Evolutionary conservation across 176 grass and related monocot species (phyloP).

Genomic region (Avena eriantha): DNA sequence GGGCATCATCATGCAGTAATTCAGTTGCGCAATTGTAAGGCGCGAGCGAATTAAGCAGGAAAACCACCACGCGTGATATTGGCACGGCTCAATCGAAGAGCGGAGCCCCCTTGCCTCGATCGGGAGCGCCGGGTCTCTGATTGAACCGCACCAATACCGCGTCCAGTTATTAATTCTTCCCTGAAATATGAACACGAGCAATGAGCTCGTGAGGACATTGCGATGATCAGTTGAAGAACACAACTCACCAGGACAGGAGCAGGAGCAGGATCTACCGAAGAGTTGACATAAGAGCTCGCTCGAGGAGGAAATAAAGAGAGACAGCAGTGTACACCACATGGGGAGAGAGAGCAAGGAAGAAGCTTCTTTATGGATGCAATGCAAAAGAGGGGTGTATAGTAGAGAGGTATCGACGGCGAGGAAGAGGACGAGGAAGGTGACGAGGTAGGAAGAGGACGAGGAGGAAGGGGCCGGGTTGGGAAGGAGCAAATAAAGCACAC

Average conservation of each 20-base stretch:
- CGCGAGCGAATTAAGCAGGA: not conserved
- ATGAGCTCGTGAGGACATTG: too few relatives aligned
- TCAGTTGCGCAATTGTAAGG: not conserved
- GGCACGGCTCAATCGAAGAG: slow-evolving; percentile 96
- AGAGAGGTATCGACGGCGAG: not conserved
- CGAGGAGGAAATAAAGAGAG: too few relatives aligned
- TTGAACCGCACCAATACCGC: slow-evolving; percentile 89
- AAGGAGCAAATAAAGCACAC: slow-evolving; percentile 22
- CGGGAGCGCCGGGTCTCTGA: slow-evolving; percentile 64
- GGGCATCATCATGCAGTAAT: not conserved
- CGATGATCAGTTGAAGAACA: too few relatives aligned
- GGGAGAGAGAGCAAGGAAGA: too few relatives aligned
- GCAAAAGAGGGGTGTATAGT: not conserved
- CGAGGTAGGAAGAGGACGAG: not conserved
- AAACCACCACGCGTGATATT: slow-evolving; percentile 67
- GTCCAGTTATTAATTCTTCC: not conserved
- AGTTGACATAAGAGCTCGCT: not conserved
- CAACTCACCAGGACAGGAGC: not conserved
- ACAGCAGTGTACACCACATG: too few relatives aligned
- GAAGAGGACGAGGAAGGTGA: not conserved
- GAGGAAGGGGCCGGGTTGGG: not conserved
- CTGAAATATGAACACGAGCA: not conserved
- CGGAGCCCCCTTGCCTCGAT: slow-evolving; percentile 39
- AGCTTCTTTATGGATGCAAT: not conserved
- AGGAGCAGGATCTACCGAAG: not conserved